Base-by-base conservation (phyloP, 805 yeast species). In the Schwanniomyces yamadae region DNA sequence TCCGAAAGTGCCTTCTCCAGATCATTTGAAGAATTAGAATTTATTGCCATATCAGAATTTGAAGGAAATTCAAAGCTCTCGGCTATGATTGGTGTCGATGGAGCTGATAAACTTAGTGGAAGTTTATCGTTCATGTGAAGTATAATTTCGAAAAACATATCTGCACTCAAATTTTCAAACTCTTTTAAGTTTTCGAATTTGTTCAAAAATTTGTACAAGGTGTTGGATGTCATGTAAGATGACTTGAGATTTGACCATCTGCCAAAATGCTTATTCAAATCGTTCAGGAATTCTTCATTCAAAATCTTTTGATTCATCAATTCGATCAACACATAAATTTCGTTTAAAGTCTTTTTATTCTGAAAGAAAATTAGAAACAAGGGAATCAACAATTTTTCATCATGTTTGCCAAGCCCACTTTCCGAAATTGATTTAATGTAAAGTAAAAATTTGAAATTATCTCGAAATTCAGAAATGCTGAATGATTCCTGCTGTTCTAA, bases 61-160 rank as follows among this genome's bases (percentile, higher is more conserved):
- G 24, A n/a, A 5, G 28, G 11, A 17, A 38, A 28, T 9, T 25
- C 10, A 28, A 34, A 36, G 22, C 29, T 29, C 9, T 30, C n/a
- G 20, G 23, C 29, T 2, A 47, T 27, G 5, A 65, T 50, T 14
- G 74, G 73, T 3, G 73, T 68, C 2, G 69, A 57, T 6, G 73
- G 71, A 4, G 74, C 72, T 13, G 69, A 62, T 23, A 66, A 50
- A 50, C 73, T 66, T 42, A 68, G 55, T 0, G 74, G 73, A 27
- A 66, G 50, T 32, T 57, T 56, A 48, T 68, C 74, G 47, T 65
- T 66, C n/a, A 66, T 45, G 39, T 66, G 72, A 23, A 50, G 37
- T 9, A 66, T 29, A 20, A 67, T 48, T 36, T 64, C 68, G 37
- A 64, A 64, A 11, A 68, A 48, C 5, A 44, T 42, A 12, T 42